These are phyloP conservation scores for Craterostigma plantagineum DNA, from an alignment of 257 asterid species.

Conservation along the genomic window DNA sequence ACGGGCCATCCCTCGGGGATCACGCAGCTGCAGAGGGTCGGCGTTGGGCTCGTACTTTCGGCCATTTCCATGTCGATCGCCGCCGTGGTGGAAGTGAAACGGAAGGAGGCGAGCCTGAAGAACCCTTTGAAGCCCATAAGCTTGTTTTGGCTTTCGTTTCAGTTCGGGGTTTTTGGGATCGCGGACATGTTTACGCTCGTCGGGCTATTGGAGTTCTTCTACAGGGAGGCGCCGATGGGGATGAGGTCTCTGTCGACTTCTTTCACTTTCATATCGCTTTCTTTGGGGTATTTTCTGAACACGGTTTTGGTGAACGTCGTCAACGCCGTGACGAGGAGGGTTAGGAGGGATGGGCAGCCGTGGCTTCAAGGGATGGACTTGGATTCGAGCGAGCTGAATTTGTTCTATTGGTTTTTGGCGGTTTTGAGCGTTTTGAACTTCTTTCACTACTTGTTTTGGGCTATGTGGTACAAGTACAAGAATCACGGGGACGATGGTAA, in stretches of 20 bases:
- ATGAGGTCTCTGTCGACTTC: constrained; percentile 64
- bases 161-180: constrained; percentile 40
- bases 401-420: constrained; percentile 47
- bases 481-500: constrained; percentile 4
- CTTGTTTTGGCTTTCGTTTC: constrained; percentile 45
- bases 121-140: constrained; percentile 19
- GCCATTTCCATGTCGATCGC: constrained; percentile 43
- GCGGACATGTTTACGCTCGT: constrained; percentile 56
- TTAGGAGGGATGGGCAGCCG: constrained; percentile 21
- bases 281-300: constrained; percentile 42
- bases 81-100: constrained; percentile 27
- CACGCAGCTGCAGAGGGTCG: constrained; percentile 58
- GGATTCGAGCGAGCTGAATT: constrained; percentile 27
- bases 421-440: constrained; percentile 42
- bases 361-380: constrained; percentile 38
- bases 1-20: constrained; percentile 47
- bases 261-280: constrained; percentile 36
- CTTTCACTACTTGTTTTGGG: constrained; percentile 35
- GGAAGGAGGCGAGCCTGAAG: constrained; percentile 11
- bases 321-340: constrained; percentile 19
- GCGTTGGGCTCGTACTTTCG: constrained; percentile 56
- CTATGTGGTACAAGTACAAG: constrained; percentile 52
- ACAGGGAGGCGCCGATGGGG: constrained; percentile 40
- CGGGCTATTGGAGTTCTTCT: constrained; percentile 50
- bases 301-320: constrained; percentile 30